A percentile compares a stretch with the other conserved stretches of the same genome.
Evolutionary conservation across 805 yeast genomes (phyloP).

Genomic region (Ogataea methylovora): DNA sequence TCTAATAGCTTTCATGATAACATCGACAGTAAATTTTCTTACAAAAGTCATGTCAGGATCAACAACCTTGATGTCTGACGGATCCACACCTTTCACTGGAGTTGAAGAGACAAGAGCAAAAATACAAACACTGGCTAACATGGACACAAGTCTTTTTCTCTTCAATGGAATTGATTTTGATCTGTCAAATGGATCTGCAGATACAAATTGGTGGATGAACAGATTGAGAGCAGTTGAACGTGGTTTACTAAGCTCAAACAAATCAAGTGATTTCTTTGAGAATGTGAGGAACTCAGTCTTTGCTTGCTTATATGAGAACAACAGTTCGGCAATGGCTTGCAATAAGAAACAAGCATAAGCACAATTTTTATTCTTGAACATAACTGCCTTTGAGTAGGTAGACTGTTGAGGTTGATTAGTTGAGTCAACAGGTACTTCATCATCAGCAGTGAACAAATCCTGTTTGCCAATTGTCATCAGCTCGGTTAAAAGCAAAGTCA

Average conservation of each 20-base stretch:
- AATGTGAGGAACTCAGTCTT: slow-evolving; percentile 78
- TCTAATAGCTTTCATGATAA: slow-evolving; percentile 51
- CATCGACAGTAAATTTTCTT: slow-evolving; percentile 66
- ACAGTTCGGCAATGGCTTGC: slow-evolving; percentile 59
- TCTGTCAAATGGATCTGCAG: slow-evolving; percentile 37
- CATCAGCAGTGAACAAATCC: slow-evolving; percentile 5
- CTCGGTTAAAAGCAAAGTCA: neutral
- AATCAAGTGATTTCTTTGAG: slow-evolving; percentile 43
- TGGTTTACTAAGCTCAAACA: slow-evolving; percentile 45
- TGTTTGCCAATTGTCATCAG: neutral
- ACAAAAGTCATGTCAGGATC: slow-evolving; percentile 69
- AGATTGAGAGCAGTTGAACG: slow-evolving; percentile 72
- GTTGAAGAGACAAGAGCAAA: slow-evolving; percentile 55
- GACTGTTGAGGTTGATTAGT: slow-evolving; percentile 37
- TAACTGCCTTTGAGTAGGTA: slow-evolving; percentile 13
- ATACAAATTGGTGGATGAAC: slow-evolving; percentile 66
- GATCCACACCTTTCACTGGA: slow-evolving; percentile 39
- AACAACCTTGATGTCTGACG: slow-evolving; percentile 39
- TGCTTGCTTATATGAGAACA: slow-evolving; percentile 72
- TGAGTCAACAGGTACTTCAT: slow-evolving; percentile 42
- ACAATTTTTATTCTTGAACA: slow-evolving; percentile 48
- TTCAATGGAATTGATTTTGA: slow-evolving; percentile 29
- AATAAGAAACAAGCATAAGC: slow-evolving; percentile 63
- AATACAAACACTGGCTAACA: slow-evolving; percentile 54
- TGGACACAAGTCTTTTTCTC: slow-evolving; percentile 51